Percentiles rank a stretch among this genome's conserved stretches.
Conservation (phyloP, 2,329 filamentous ascomycete genomes). For the Aspergillus uvarum region DNA sequence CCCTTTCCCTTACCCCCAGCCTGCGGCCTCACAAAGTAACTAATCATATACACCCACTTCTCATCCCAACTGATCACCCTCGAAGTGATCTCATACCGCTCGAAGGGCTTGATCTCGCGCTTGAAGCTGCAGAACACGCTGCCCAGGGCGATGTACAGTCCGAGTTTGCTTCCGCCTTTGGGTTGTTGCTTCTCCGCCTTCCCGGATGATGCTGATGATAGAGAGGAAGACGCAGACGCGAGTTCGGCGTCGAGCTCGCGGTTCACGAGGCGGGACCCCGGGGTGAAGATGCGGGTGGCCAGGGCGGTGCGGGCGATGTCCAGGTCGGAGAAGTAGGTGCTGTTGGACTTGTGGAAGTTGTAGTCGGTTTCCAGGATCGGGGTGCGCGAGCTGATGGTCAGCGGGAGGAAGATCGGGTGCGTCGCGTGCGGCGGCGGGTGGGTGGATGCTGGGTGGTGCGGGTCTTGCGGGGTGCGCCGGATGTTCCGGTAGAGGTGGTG, state of each 20-base stretch:
- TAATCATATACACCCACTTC: constrained; percentile 78
- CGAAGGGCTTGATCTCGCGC: constrained; percentile 68
- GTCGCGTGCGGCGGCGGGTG: constrained; percentile 41
- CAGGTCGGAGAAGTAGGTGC: constrained; percentile 83
- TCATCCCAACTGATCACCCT: constrained; percentile 72
- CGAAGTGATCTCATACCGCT: constrained; percentile 71
- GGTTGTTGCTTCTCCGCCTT: constrained; percentile 37
- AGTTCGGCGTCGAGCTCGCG: constrained; percentile 55
- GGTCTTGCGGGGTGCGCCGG: constrained; percentile 50
- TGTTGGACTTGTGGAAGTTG: constrained; percentile 80
- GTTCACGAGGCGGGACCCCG: constrained; percentile 55
- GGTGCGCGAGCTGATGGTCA: constrained; percentile 65
- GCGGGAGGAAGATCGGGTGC: constrained; percentile 69
- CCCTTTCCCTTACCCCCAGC: constrained; percentile 41
- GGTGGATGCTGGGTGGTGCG: constrained; percentile 40
- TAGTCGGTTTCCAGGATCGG: constrained; percentile 79
- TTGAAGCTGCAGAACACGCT: constrained; percentile 73
- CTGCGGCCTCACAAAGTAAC: constrained; percentile 64
- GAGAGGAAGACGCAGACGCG: constrained; percentile 18
- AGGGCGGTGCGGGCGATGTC: constrained; percentile 81
- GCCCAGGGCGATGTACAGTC: constrained; percentile 66
- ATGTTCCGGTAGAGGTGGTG: constrained; percentile 58
- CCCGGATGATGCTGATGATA: too few relatives aligned
- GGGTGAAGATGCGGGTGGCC: constrained; percentile 65
- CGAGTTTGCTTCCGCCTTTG: constrained; percentile 52